A percentile compares a stretch with the other conserved stretches of the same genome.
phyloP scores from a whole-genome alignment of 1,139 yeast species.

The Debaryomyces singareniensis region DNA sequence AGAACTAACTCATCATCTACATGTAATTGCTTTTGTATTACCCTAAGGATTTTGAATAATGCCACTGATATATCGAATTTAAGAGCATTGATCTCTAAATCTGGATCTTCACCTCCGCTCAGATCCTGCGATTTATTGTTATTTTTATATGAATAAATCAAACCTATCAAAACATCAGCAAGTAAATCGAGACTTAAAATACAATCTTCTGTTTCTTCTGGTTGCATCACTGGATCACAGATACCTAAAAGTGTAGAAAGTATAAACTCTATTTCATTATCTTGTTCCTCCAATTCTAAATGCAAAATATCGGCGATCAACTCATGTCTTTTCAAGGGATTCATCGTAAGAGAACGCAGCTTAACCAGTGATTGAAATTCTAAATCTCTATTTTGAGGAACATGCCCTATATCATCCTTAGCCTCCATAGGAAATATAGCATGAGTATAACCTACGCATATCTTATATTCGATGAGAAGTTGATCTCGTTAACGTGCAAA shows the following conservation, averaged over 20 bases:
- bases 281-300: conserved; percentile 14
- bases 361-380: too few relatives aligned
- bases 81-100: conserved; percentile 17
- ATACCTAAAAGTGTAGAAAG: conserved; percentile 35
- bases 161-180: conserved; percentile 46
- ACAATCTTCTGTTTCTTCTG: conserved; percentile 50
- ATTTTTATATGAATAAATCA: conserved; percentile 13
- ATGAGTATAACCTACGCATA: too few relatives aligned
- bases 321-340: conserved; percentile 16
- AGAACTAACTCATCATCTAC: conserved; percentile 44
- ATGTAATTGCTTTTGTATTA: conserved; percentile 33
- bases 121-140: conserved; percentile 6
- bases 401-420: too few relatives aligned
- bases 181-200: conserved; percentile 50
- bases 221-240: conserved; percentile 65
- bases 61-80: conserved; percentile 31
- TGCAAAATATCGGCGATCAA: conserved; percentile 13
- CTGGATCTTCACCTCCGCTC: conserved; percentile 7
- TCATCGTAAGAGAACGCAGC: too few relatives aligned
- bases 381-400: too few relatives aligned
- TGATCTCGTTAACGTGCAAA: too few relatives aligned
- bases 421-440: too few relatives aligned
- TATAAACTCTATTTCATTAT: conserved; percentile 11
- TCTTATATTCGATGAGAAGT: too few relatives aligned
- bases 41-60: conserved; percentile 37